Conservation (phyloP, 2,329 filamentous ascomycete genomes). For the Penicillium sclerotiorum region DNA sequence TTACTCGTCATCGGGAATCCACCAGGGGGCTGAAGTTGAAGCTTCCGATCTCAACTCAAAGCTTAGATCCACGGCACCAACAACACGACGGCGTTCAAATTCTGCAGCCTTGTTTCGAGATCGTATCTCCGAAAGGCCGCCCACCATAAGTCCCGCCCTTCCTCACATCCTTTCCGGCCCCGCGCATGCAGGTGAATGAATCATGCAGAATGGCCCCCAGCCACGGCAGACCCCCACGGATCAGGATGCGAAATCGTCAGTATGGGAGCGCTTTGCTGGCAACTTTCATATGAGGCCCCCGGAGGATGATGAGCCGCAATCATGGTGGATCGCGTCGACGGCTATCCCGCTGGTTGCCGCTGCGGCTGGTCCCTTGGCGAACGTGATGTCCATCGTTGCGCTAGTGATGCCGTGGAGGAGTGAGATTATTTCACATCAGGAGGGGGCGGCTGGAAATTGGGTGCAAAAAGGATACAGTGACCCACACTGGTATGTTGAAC, state of each 20-base stretch:
- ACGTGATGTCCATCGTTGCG: slow-evolving; percentile 83
- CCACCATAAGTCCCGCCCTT: not conserved
- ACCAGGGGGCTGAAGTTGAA: no score
- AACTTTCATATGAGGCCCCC: slow-evolving; percentile 39
- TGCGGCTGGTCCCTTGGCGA: slow-evolving; percentile 82
- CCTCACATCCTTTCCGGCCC: not conserved
- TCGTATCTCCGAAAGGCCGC: no score
- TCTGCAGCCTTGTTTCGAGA: no score
- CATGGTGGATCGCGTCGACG: slow-evolving; percentile 56
- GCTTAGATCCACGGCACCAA: not conserved
- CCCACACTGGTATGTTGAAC: slow-evolving; percentile 66
- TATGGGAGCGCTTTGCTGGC: slow-evolving; percentile 23
- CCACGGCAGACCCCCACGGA: slow-evolving; percentile 3
- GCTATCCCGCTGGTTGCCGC: slow-evolving; percentile 77
- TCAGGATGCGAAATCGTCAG: slow-evolving; percentile 6
- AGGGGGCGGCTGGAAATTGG: slow-evolving; percentile 51
- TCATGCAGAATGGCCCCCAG: slow-evolving; percentile 21
- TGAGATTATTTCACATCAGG: slow-evolving; percentile 48
- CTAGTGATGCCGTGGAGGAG: slow-evolving; percentile 78
- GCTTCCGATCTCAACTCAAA: no score
- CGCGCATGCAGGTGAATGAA: slow-evolving; percentile 6
- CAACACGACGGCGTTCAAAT: no score
- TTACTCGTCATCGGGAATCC: no score
- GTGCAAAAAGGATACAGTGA: slow-evolving; percentile 63
- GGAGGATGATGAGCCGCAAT: slow-evolving; percentile 47